Percentiles rank a stretch among this genome's conserved stretches.
Evolutionary conservation across 2,329 filamentous ascomycete genomes (phyloP).

Genomic region (Fusarium temperatum): DNA sequence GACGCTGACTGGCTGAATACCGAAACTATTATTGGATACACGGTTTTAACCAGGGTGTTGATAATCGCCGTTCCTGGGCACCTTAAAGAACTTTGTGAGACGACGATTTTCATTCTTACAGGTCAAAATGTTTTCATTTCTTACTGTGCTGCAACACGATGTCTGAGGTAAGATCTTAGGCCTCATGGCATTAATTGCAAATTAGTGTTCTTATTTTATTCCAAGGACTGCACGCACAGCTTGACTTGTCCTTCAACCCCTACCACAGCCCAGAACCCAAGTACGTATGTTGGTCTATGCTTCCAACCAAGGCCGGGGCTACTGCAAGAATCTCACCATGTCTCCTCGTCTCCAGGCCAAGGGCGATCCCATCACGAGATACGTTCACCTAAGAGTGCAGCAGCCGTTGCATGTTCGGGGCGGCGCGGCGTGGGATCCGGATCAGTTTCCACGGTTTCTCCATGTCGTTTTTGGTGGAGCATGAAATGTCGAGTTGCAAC

Average conservation of each 20-base stretch:
- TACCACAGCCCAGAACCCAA: not conserved
- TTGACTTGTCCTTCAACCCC: not conserved
- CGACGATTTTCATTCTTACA: not conserved
- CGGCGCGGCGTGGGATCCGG: slow-evolving; percentile 18
- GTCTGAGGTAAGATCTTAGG: slow-evolving; percentile 23
- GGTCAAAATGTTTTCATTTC: not conserved
- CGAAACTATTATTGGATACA: slow-evolving; percentile 9
- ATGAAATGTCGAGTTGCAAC: slow-evolving; percentile 1
- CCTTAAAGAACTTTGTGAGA: not conserved
- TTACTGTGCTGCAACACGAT: not conserved
- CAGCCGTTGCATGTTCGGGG: slow-evolving; percentile 7
- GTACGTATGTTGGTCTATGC: not conserved
- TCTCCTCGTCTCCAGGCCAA: not conserved
- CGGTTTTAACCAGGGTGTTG: not conserved
- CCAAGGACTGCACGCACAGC: not conserved
- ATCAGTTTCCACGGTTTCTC: slow-evolving; percentile 10
- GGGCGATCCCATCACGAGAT: slow-evolving; percentile 40
- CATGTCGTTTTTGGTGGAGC: slow-evolving; percentile 1
- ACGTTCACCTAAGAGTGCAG: slow-evolving; percentile 39
- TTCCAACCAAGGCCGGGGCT: not conserved
- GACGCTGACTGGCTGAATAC: slow-evolving; percentile 22
- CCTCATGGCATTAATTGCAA: not conserved
- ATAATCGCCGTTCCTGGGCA: slow-evolving; percentile 6
- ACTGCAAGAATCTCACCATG: slow-evolving; percentile 18
- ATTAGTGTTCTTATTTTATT: not conserved